A percentile compares a stretch with the other conserved stretches of the same genome.
These are phyloP conservation scores for Wickerhamomyces rabaulensis DNA, from an alignment of 805 yeast species.

Conservation along the genomic window DNA sequence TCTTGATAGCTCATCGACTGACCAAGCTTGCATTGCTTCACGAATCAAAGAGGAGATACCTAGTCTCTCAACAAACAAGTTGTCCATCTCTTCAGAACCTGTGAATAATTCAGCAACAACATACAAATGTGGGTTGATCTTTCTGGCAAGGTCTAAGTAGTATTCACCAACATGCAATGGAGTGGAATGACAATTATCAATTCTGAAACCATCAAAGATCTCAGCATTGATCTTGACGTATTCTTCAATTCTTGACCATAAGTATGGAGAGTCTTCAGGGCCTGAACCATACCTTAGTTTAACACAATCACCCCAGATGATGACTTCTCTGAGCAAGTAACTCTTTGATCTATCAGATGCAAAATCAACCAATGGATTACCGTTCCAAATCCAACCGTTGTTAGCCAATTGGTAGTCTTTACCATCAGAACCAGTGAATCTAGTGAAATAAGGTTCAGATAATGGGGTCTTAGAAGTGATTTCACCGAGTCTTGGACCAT, in stretches of 20 bases:
- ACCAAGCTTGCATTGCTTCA: slow-evolving; percentile 97
- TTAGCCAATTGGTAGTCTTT: slow-evolving; percentile 73
- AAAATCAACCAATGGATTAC: slow-evolving; percentile 88
- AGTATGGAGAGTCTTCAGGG: slow-evolving; percentile 78
- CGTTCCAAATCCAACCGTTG: slow-evolving; percentile 99
- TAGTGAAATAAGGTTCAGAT: slow-evolving; percentile 84
- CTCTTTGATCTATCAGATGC: slow-evolving; percentile 78
- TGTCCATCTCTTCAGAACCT: slow-evolving; percentile 89
- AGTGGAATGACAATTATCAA: slow-evolving; percentile 95
- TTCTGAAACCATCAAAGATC: slow-evolving; percentile 80
- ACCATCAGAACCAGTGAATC: slow-evolving; percentile 50
- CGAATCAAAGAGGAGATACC: slow-evolving; percentile 87
- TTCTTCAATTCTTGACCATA: slow-evolving; percentile 84
- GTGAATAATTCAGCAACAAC: slow-evolving; percentile 93
- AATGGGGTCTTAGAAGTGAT: slow-evolving; percentile 55
- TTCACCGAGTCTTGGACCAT: slow-evolving; percentile 79
- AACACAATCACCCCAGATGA: slow-evolving; percentile 97
- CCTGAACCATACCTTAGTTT: slow-evolving; percentile 78
- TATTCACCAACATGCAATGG: slow-evolving; percentile 93
- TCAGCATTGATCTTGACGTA: slow-evolving; percentile 70
- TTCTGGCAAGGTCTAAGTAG: slow-evolving; percentile 82
- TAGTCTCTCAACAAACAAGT: slow-evolving; percentile 81
- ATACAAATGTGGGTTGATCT: slow-evolving; percentile 76
- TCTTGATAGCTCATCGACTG: slow-evolving; percentile 78
- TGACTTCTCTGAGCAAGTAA: slow-evolving; percentile 85